Percentiles rank a stretch among this genome's conserved stretches.
Evolutionary conservation across 768 basidiomycete species (phyloP).

Genomic region (Termitomyces titanicus): DNA sequence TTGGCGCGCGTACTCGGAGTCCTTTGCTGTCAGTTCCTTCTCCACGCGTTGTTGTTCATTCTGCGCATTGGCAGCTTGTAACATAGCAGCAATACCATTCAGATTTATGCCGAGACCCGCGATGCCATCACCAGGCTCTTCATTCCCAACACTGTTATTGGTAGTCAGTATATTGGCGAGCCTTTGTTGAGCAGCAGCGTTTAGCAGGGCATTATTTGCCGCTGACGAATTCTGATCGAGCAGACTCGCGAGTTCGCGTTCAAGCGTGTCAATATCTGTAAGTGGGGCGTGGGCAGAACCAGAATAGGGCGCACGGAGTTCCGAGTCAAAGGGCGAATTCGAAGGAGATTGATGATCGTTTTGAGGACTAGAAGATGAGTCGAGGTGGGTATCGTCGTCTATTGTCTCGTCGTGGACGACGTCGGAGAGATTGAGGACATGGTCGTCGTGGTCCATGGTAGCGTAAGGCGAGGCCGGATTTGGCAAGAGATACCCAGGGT

Average conservation of each 20-base stretch:
- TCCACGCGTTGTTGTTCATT: conserved; percentile 44
- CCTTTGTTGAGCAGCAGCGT: conserved; percentile 65
- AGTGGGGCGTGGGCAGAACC: conserved; percentile 31
- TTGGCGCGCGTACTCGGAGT: conserved; percentile 39
- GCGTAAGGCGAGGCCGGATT: conserved; percentile 12
- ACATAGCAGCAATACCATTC: conserved; percentile 69
- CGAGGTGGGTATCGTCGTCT: conserved; percentile 47
- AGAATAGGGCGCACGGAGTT: conserved; percentile 33
- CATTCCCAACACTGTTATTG: conserved; percentile 22
- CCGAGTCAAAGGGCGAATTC: conserved; percentile 30
- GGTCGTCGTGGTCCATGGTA: conserved; percentile 54
- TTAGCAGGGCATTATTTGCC: conserved; percentile 59
- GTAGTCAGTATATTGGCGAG: conserved; percentile 41
- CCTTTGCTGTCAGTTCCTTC: conserved; percentile 41
- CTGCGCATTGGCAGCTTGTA: conserved; percentile 73
- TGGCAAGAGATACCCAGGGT: conserved; percentile 18
- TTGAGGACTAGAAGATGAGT: conserved; percentile 23
- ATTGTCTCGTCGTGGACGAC: conserved; percentile 81
- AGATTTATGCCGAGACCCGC: conserved; percentile 52
- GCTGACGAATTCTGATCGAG: conserved; percentile 74
- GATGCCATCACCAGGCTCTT: conserved; percentile 29
- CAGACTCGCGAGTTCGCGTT: conserved; percentile 72
- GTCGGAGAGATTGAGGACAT: conserved; percentile 73
- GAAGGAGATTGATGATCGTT: conserved; percentile 27
- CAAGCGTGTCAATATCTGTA: conserved; percentile 65